Base-by-base conservation (phyloP, 441 rosid genomes). In the Pelargonium myrrhifolium region DNA sequence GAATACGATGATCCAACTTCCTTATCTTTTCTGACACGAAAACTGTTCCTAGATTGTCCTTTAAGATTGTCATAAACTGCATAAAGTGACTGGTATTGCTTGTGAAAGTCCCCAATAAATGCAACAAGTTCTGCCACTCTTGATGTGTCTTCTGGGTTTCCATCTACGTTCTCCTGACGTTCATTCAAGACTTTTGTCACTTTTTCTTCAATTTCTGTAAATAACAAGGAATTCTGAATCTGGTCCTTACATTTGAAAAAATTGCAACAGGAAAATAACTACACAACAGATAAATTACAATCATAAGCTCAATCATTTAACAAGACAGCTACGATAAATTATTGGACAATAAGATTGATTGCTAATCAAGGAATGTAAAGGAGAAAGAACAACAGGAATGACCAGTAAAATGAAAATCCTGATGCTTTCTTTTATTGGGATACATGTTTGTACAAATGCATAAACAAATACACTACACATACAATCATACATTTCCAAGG, bases 71-170 rank as follows among this genome's bases (percentile, higher is more conserved):
- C 60, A 53, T 53, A 53, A 53, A 18, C 60, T 53, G 60, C 60
- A 53, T 53, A 53, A 18, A 53, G 60, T 18, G 60, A 53, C 60
- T 53, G 60, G 60, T 53, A 53, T 17, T 53, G 60, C 24, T 18
- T 53, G 24, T 18, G 22, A 5, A 53, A 53, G 60, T 53, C 60
- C 60, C 18, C 60, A 15, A 53, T 53, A 8, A 53, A 24, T 53
- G 18, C 60, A 18, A 53, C 24, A 2, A 53, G 60, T 53, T 53
- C 60, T 4, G 60, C 0, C 60, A 18, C 24, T 53, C 11, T 53
- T 53, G 18, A 17, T 53, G 60, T 6, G 60, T 53, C 60, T 53
- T 53, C 60, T 53, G 11, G 60, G 60, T 18, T 18, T 53, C 60
- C 60, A 17, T 53, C 60, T 53, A 7, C 60, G 0, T 53, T 53